Conservation (phyloP, 2,329 filamentous ascomycete species). For the Claviceps sp. region DNA sequence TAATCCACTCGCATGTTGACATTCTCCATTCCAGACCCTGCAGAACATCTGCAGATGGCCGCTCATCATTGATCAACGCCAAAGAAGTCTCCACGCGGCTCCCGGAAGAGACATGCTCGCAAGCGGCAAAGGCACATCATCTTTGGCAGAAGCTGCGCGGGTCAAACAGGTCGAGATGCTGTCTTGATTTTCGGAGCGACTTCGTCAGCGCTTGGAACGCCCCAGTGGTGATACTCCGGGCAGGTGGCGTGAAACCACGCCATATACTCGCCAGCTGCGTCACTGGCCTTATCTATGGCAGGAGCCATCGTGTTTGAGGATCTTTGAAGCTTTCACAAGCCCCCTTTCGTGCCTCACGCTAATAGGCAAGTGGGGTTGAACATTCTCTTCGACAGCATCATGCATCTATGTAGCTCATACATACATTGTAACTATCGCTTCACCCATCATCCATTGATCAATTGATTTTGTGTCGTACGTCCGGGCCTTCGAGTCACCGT, state of each 20-base stretch:
- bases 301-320: not conserved
- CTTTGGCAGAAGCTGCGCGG: not conserved
- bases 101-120: not conserved
- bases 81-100: conserved; percentile 1
- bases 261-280: not conserved
- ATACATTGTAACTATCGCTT: not conserved
- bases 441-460: not conserved
- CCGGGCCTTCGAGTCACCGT: too few relatives aligned
- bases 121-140: not conserved
- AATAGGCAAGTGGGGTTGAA: not conserved
- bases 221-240: not conserved
- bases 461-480: too few relatives aligned
- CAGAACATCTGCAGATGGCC: not conserved
- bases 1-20: too few relatives aligned
- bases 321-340: too few relatives aligned
- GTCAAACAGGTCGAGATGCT: too few relatives aligned
- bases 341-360: not conserved
- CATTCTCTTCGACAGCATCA: not conserved
- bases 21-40: not conserved
- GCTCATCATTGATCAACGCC: not conserved
- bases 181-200: too few relatives aligned
- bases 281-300: not conserved
- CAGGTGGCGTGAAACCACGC: not conserved
- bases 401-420: not conserved
- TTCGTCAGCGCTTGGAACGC: not conserved